Evolutionary conservation across 805 yeast genomes (phyloP).

Genomic region (Candida sphagnicola): DNA sequence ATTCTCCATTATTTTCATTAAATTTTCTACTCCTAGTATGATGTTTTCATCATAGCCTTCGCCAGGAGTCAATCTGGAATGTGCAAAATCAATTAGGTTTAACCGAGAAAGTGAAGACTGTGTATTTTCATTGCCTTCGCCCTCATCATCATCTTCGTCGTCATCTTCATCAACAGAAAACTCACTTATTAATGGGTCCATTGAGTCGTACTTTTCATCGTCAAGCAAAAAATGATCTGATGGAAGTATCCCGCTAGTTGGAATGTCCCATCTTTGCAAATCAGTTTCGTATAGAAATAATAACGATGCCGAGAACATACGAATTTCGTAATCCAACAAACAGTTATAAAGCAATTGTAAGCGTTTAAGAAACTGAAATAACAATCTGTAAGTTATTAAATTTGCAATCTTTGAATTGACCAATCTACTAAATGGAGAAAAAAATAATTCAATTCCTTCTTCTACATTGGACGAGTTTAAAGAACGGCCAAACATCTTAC

Average conservation of each 20-base stretch:
- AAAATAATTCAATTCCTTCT: slow-evolving; percentile 47
- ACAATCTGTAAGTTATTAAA: slow-evolving; percentile 23
- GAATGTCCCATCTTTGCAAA: slow-evolving; percentile 43
- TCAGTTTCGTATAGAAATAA: slow-evolving; percentile 75
- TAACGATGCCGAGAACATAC: slow-evolving; percentile 70
- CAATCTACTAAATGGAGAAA: slow-evolving; percentile 26
- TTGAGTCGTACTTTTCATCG: slow-evolving; percentile 35
- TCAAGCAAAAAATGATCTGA: slow-evolving; percentile 6
- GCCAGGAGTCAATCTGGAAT: slow-evolving; percentile 61
- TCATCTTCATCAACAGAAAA: slow-evolving; percentile 14
- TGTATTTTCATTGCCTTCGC: slow-evolving; percentile 36
- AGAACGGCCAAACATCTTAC: slow-evolving; percentile 70
- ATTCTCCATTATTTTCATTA: slow-evolving; percentile 43
- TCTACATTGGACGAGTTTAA: slow-evolving; percentile 41
- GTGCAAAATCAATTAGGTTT: slow-evolving; percentile 87
- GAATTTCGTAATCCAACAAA: slow-evolving; percentile 54
- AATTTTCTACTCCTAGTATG: slow-evolving; percentile 63
- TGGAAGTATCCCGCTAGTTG: slow-evolving; percentile 2
- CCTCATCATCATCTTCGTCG: slow-evolving; percentile 16
- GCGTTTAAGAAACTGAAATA: slow-evolving; percentile 49
- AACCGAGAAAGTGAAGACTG: slow-evolving; percentile 48
- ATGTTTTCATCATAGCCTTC: slow-evolving; percentile 70
- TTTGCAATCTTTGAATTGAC: slow-evolving; percentile 17
- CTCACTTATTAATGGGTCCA: slow-evolving; percentile 24
- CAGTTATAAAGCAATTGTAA: slow-evolving; percentile 65